phyloP scores from a whole-genome alignment of 2,329 filamentous ascomycete species.

The Paramyrothecium sp. region DNA sequence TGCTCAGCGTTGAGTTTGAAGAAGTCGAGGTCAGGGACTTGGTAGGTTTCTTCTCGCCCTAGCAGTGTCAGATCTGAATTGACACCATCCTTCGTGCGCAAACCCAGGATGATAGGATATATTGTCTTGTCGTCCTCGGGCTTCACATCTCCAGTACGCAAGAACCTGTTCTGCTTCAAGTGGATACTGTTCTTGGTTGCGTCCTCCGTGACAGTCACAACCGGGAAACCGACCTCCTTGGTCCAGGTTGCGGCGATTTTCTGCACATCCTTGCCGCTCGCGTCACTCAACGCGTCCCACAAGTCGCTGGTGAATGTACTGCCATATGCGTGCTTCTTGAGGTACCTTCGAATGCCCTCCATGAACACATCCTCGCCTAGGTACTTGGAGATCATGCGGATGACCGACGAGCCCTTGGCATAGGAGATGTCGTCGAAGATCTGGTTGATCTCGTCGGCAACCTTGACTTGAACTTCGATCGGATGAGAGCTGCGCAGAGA shows the following conservation, averaged over 20 bases:
- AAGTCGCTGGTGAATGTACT: constrained; percentile 91
- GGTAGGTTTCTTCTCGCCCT: constrained; percentile 70
- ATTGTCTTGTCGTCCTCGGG: constrained; percentile 87
- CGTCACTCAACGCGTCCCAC: constrained; percentile 83
- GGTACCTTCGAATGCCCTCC: constrained; percentile 84
- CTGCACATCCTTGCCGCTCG: constrained; percentile 87
- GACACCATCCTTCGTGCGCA: constrained; percentile 81
- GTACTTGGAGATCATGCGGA: constrained; percentile 96
- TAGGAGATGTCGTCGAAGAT: constrained; percentile 98
- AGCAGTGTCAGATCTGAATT: constrained; percentile 67
- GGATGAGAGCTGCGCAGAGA: constrained; percentile 93
- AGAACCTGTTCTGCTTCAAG: constrained; percentile 92
- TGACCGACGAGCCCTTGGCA: constrained; percentile 91
- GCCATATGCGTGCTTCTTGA: constrained; percentile 95
- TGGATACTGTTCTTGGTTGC: constrained; percentile 70
- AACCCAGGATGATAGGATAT: constrained; percentile 85
- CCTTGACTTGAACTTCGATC: constrained; percentile 94
- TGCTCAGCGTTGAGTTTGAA: constrained; percentile 97
- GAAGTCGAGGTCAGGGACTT: constrained; percentile 78
- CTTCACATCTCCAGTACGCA: constrained; percentile 88
- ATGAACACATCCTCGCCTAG: constrained; percentile 91
- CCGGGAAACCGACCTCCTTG: constrained; percentile 91
- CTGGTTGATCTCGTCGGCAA: constrained; percentile 94
- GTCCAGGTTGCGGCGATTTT: constrained; percentile 96
- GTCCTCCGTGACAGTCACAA: constrained; percentile 73